A percentile compares a stretch with the other conserved stretches of the same genome.
phyloP scores from a whole-genome alignment of 148 eudicot genomes.

The Heliosperma pusillum region DNA sequence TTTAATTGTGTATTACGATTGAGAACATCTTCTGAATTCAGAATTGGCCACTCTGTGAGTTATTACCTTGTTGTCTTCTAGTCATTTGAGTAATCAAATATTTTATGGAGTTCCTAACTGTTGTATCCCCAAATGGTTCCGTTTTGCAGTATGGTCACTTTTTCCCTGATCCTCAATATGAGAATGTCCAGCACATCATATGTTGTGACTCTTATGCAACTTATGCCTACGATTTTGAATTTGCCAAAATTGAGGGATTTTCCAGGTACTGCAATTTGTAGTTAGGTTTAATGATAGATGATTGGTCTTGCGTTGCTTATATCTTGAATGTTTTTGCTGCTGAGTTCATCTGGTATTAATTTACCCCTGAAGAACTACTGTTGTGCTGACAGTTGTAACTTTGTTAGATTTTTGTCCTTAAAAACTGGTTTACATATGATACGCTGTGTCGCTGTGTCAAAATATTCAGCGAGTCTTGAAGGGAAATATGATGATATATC shows the following conservation, averaged over 20 bases:
- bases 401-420: not conserved
- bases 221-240: slow-evolving; percentile 94
- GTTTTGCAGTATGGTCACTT: slow-evolving; percentile 92
- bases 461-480: not conserved
- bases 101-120: slow-evolving; percentile 17
- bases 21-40: slow-evolving; percentile 87
- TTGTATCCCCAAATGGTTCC: not conserved
- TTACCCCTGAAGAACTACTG: not conserved
- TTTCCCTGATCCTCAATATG: slow-evolving; percentile 97
- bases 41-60: slow-evolving; percentile 80
- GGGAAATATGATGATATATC: not conserved
- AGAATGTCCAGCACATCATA: slow-evolving; percentile 91
- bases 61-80: not conserved
- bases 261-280: slow-evolving; percentile 51
- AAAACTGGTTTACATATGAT: not conserved
- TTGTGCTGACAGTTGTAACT: not conserved
- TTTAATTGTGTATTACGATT: slow-evolving; percentile 84
- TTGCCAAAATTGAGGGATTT: slow-evolving; percentile 72
- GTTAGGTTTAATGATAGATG: not conserved
- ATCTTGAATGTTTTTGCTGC: not conserved
- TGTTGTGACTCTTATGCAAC: slow-evolving; percentile 95
- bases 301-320: not conserved
- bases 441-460: not conserved
- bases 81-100: not conserved
- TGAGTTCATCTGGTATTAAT: not conserved